A percentile compares a stretch with the other conserved stretches of the same genome.
These are phyloP conservation scores for Plasmodium vinckei DNA, from an alignment of 169 alveolate species.

Conservation along the genomic window DNA sequence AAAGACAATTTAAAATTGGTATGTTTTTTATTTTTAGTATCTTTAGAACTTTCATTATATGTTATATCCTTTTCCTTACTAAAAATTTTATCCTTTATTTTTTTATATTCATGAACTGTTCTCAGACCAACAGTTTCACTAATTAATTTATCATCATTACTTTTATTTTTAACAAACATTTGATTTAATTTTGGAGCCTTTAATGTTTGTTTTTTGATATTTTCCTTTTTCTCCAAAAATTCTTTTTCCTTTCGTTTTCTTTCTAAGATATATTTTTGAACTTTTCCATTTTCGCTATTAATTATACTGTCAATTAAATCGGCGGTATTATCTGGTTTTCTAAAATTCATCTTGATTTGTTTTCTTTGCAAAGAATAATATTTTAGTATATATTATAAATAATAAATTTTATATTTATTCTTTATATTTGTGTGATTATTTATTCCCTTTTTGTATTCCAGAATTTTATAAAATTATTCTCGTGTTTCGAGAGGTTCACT, in stretches of 20 bases:
- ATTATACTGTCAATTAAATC: slow-evolving; percentile 73
- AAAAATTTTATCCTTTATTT: slow-evolving; percentile 63
- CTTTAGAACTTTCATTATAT: slow-evolving; percentile 12
- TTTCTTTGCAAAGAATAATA: neutral
- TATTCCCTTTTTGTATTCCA: too few species aligned
- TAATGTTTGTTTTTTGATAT: slow-evolving; percentile 47
- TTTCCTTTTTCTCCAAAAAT: slow-evolving; percentile 69
- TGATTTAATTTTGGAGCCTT: slow-evolving; percentile 75
- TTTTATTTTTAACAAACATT: slow-evolving; percentile 72
- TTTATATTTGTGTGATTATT: too few species aligned
- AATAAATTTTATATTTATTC: too few species aligned
- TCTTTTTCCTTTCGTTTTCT: slow-evolving; percentile 72
- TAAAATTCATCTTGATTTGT: slow-evolving; percentile 35
- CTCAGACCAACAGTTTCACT: slow-evolving; percentile 72
- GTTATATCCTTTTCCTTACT: slow-evolving; percentile 30
- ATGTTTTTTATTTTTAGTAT: slow-evolving; percentile 14
- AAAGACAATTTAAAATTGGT: slow-evolving; percentile 55
- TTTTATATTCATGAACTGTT: slow-evolving; percentile 74
- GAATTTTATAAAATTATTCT: too few species aligned
- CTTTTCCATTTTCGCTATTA: slow-evolving; percentile 76
- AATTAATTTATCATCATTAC: slow-evolving; percentile 69
- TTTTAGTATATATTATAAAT: too few species aligned
- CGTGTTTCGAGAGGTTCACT: too few species aligned
- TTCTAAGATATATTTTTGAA: slow-evolving; percentile 72
- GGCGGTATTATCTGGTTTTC: slow-evolving; percentile 61